Evolutionary conservation across 2,329 filamentous ascomycete species (phyloP).

Genomic region (Cercospora janseana): DNA sequence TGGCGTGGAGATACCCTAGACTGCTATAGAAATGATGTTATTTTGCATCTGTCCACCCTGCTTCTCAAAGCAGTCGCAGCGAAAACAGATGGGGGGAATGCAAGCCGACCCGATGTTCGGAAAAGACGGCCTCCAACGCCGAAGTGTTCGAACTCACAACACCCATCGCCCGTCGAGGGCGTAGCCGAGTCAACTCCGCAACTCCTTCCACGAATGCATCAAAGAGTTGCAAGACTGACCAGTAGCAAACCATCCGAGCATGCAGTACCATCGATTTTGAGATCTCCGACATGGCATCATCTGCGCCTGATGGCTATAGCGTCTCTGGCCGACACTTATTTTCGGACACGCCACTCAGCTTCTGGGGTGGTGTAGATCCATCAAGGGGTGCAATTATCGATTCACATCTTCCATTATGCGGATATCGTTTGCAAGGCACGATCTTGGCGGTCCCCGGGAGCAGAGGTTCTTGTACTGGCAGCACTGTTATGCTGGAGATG

Average conservation of each 20-base stretch:
- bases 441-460: slow-evolving; percentile 48
- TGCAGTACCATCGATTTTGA: too few relatives aligned
- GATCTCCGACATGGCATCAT: too few relatives aligned
- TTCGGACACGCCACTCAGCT: slow-evolving; percentile 39
- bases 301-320: background rate
- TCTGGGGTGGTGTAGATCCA: slow-evolving; percentile 49
- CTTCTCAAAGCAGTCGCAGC: background rate
- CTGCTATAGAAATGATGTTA: slow-evolving; percentile 3
- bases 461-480: slow-evolving; percentile 51
- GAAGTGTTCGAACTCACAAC: background rate
- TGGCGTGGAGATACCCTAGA: slow-evolving; percentile 10
- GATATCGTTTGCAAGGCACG: slow-evolving; percentile 34
- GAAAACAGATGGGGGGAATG: background rate
- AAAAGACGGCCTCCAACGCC: background rate
- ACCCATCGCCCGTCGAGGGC: too few relatives aligned
- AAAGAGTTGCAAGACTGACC: too few relatives aligned
- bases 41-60: background rate
- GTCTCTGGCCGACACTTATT: slow-evolving; percentile 1
- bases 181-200: too few relatives aligned
- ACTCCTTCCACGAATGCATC: too few relatives aligned
- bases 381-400: slow-evolving; percentile 47
- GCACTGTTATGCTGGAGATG: slow-evolving; percentile 47
- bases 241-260: too few relatives aligned
- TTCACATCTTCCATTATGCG: slow-evolving; percentile 44
- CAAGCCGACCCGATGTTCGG: background rate